A percentile compares a stretch with the other conserved stretches of the same genome.
These are phyloP conservation scores for Pseudofabraea citricarpa DNA, from an alignment of 2,329 filamentous ascomycete species.

Conservation along the genomic window DNA sequence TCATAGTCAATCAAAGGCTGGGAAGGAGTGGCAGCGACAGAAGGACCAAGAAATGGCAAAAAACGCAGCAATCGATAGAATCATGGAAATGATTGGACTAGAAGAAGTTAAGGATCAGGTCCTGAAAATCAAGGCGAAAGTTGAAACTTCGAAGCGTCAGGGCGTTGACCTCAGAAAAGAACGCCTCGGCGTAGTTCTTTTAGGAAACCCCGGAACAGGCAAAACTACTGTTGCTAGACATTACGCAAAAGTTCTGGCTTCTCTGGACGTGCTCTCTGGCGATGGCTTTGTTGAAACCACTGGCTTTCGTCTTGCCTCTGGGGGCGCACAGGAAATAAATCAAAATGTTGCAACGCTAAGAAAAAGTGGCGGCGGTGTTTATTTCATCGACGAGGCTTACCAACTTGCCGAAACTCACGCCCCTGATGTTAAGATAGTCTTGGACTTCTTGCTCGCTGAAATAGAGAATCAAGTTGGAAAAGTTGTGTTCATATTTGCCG, in stretches of 20 bases:
- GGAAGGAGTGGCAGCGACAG: constrained; percentile 55
- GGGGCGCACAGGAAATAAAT: constrained; percentile 54
- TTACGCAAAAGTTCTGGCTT: constrained; percentile 61
- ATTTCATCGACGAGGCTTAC: constrained; percentile 80
- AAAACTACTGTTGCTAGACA: constrained; percentile 67
- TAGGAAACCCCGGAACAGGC: constrained; percentile 76
- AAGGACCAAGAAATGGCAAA: constrained; percentile 47
- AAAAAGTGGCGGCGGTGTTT: constrained; percentile 61
- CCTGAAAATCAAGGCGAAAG: constrained; percentile 54
- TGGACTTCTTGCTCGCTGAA: constrained; percentile 69
- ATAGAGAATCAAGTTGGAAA: constrained; percentile 68
- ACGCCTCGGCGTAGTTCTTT: constrained; percentile 55
- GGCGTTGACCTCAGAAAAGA: constrained; percentile 48
- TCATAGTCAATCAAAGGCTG: too few relatives aligned
- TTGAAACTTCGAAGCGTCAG: constrained; percentile 58
- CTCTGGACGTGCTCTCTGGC: constrained; percentile 59
- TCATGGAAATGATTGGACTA: constrained; percentile 69
- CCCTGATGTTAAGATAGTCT: constrained; percentile 51
- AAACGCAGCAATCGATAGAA: constrained; percentile 51
- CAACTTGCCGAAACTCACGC: constrained; percentile 60
- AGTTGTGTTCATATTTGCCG: constrained; percentile 67
- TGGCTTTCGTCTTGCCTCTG: constrained; percentile 59
- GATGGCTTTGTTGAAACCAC: constrained; percentile 59
- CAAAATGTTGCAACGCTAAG: constrained; percentile 51
- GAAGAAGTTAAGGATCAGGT: constrained; percentile 64